phyloP scores from a whole-genome alignment of 2,329 filamentous ascomycete species.

The Cladophialophora yegresii region DNA sequence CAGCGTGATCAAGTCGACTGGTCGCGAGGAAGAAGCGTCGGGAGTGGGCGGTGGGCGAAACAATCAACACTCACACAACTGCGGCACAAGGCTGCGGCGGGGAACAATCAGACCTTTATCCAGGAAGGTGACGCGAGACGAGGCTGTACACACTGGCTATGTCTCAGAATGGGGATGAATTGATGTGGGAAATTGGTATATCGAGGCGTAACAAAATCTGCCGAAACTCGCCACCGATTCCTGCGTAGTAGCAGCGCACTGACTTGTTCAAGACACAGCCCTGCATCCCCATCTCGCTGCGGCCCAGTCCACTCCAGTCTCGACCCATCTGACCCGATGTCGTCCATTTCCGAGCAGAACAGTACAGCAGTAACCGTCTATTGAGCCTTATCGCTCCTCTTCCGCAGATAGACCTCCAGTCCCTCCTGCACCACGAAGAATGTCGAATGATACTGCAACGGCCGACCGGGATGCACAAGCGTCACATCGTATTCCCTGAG shows the following conservation, averaged over 20 bases:
- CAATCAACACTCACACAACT: not conserved
- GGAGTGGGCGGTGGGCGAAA: not conserved
- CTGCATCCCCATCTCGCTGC: not conserved
- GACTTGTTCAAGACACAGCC: not conserved
- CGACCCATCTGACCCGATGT: too few relatives aligned
- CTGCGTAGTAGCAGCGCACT: not conserved
- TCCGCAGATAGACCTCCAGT: constrained; percentile 51
- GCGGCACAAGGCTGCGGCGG: constrained; percentile 1
- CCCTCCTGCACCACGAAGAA: constrained; percentile 64
- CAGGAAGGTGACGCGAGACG: not conserved
- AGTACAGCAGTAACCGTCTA: not conserved
- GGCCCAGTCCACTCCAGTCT: not conserved
- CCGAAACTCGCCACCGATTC: not conserved
- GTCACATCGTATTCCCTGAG: constrained; percentile 58
- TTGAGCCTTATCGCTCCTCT: constrained; percentile 17
- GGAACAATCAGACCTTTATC: not conserved
- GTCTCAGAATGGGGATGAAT: not conserved
- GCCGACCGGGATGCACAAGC: constrained; percentile 53
- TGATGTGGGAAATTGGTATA: not conserved
- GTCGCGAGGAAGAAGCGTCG: not conserved
- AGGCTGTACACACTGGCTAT: not conserved
- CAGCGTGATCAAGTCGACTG: not conserved
- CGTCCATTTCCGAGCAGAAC: not conserved
- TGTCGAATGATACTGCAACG: constrained; percentile 56
- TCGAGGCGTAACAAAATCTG: not conserved